These are phyloP conservation scores for Cladochytrium tenue DNA, from an alignment of 371 early-diverging fungal species.

Conservation along the genomic window DNA sequence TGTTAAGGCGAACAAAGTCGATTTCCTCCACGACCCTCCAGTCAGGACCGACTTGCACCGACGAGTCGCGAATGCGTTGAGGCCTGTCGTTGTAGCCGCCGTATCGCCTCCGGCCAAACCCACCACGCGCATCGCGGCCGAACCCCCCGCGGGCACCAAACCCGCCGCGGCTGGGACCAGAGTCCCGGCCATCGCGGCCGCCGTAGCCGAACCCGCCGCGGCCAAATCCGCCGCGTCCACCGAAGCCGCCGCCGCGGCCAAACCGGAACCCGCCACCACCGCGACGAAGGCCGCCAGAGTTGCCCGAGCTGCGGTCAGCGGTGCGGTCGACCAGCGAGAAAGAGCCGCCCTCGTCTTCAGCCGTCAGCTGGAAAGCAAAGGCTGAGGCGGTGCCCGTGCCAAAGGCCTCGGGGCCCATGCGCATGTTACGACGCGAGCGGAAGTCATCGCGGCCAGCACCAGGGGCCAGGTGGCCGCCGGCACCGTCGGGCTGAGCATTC, in stretches of 20 bases:
- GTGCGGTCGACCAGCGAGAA: slow-evolving; percentile 94
- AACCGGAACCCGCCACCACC: background rate
- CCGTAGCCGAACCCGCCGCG: slow-evolving; percentile 38
- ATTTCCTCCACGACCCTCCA: slow-evolving; percentile 95
- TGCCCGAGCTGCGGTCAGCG: slow-evolving; percentile 47
- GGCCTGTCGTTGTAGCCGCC: slow-evolving; percentile 48
- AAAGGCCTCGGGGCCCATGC: slow-evolving; percentile 67
- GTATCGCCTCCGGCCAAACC: slow-evolving; percentile 12
- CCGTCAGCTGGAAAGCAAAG: slow-evolving; percentile 69
- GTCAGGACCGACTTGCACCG: slow-evolving; percentile 81
- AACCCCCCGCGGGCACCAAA: slow-evolving; percentile 26
- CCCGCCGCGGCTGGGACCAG: slow-evolving; percentile 9
- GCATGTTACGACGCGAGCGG: slow-evolving; percentile 17
- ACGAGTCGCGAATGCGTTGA: slow-evolving; percentile 73
- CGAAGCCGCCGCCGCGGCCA: slow-evolving; percentile 40
- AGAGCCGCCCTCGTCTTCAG: slow-evolving; percentile 87
- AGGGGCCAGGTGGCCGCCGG: slow-evolving; percentile 12
- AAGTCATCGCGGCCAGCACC: background rate
- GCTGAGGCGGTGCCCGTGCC: slow-evolving; percentile 84
- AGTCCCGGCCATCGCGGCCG: slow-evolving; percentile 41
- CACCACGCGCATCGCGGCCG: slow-evolving; percentile 32
- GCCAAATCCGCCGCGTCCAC: slow-evolving; percentile 9
- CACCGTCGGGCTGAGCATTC: slow-evolving; percentile 65
- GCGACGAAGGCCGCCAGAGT: too few species aligned
- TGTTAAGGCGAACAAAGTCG: slow-evolving; percentile 84